A percentile compares a stretch with the other conserved stretches of the same genome.
Evolutionary conservation across 129 eudicot genomes (phyloP).

Genomic region (Sambucus nigra): DNA sequence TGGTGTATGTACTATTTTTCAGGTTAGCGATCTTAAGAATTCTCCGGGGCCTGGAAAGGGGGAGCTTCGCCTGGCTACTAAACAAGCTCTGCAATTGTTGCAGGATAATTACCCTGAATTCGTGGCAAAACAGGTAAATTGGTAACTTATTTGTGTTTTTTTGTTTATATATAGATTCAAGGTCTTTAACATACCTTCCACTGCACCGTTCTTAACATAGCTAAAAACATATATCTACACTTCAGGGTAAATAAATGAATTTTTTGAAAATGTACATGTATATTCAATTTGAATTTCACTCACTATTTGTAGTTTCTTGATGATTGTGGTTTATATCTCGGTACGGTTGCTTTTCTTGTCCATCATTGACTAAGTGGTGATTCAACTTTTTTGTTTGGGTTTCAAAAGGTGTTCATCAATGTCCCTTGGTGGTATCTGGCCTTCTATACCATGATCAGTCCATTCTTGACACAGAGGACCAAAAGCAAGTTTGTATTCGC

Average conservation of each 20-base stretch:
- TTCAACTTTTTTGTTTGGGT: background rate
- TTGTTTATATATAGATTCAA: too few relatives aligned
- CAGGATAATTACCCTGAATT: conserved; percentile 95
- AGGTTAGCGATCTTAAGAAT: conserved; percentile 73
- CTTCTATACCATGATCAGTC: conserved; percentile 66
- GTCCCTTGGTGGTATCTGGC: conserved; percentile 99
- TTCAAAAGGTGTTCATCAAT: conserved; percentile 72
- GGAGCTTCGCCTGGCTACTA: conserved; percentile 65
- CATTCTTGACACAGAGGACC: conserved; percentile 84
- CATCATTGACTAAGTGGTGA: conserved; percentile 1
- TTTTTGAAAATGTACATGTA: background rate
- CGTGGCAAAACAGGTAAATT: conserved; percentile 69
- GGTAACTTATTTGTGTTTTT: too few relatives aligned
- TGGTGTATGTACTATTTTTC: conserved; percentile 61
- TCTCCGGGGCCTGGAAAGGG: conserved; percentile 77
- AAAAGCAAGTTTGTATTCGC: conserved; percentile 95
- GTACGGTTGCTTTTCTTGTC: background rate
- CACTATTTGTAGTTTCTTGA: background rate
- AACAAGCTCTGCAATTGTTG: conserved; percentile 55
- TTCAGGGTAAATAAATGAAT: too few relatives aligned
- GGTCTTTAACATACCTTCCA: too few relatives aligned
- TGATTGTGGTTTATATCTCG: background rate
- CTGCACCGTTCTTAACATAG: too few relatives aligned
- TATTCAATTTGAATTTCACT: background rate
- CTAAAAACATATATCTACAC: too few relatives aligned